Conservation (phyloP, 305 asterid genomes). For the Fraxinus sp. region DNA sequence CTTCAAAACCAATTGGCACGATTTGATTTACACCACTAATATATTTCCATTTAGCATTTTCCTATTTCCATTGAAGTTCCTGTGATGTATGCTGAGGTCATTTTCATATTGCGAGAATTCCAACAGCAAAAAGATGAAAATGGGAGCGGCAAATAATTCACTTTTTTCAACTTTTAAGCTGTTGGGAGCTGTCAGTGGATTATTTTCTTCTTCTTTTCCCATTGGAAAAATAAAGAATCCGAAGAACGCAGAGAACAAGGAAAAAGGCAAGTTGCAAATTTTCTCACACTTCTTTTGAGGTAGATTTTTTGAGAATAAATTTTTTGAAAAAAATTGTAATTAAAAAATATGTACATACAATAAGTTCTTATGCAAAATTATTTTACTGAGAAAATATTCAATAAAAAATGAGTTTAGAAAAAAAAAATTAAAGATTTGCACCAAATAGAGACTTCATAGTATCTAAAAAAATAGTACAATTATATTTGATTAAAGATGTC, state of each 20-base stretch:
- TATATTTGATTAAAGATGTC: neutral
- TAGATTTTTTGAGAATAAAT: neutral
- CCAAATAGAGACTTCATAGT: neutral
- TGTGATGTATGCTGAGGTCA: neutral
- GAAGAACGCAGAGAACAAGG: conserved; percentile 15
- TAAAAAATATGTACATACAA: neutral
- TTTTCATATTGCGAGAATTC: conserved; percentile 7
- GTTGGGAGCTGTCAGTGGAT: neutral
- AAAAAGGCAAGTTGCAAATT: conserved; percentile 3
- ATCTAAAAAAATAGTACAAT: neutral
- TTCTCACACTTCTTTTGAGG: neutral
- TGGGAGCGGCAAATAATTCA: neutral
- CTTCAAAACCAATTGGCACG: neutral
- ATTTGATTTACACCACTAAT: neutral
- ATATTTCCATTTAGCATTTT: neutral
- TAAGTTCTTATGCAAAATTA: neutral
- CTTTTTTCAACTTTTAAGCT: conserved; percentile 21
- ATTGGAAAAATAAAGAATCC: conserved; percentile 27
- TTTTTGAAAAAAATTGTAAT: neutral
- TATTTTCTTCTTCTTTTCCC: conserved; percentile 26
- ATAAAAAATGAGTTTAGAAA: neutral
- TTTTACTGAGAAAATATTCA: neutral
- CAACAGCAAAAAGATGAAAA: neutral
- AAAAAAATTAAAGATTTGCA: no score
- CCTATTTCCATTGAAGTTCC: neutral